Evolutionary conservation across 805 yeast genomes (phyloP).

Genomic region (Candida loeiensis): DNA sequence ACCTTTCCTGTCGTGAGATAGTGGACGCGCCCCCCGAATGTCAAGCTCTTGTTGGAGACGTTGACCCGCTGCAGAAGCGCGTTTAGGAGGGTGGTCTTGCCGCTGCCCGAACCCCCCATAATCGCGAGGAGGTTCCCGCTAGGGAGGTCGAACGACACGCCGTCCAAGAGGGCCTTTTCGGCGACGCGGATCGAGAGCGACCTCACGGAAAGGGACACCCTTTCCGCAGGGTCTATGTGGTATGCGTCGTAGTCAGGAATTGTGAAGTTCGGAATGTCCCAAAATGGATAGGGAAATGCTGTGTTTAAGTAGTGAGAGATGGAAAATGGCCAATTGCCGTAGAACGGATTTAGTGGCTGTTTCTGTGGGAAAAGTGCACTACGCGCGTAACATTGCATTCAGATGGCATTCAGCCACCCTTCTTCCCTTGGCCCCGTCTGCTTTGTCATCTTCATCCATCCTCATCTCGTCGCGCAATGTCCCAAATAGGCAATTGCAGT

Average conservation of each 20-base stretch:
- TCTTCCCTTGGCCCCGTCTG: too few species aligned
- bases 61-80: conserved; percentile 53
- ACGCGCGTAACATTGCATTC: too few species aligned
- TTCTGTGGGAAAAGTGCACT: too few species aligned
- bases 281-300: too few species aligned
- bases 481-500: too few species aligned
- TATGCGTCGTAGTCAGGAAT: neutral
- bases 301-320: too few species aligned
- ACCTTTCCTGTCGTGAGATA: conserved; percentile 19
- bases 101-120: conserved; percentile 62
- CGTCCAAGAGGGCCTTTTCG: conserved; percentile 23
- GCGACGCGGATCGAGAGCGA: neutral
- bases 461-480: too few species aligned
- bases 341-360: too few species aligned
- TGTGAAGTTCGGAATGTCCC: neutral
- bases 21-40: conserved; percentile 41
- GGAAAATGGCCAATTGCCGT: too few species aligned
- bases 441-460: too few species aligned
- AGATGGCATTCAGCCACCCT: too few species aligned
- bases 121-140: conserved; percentile 70
- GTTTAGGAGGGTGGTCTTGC: conserved; percentile 77
- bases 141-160: conserved; percentile 57
- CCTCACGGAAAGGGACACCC: conserved; percentile 6
- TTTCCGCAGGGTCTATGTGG: neutral
- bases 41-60: conserved; percentile 37